These are phyloP conservation scores for Dacryopinax spathularia DNA, from an alignment of 768 basidiomycete species.

Conservation along the genomic window DNA sequence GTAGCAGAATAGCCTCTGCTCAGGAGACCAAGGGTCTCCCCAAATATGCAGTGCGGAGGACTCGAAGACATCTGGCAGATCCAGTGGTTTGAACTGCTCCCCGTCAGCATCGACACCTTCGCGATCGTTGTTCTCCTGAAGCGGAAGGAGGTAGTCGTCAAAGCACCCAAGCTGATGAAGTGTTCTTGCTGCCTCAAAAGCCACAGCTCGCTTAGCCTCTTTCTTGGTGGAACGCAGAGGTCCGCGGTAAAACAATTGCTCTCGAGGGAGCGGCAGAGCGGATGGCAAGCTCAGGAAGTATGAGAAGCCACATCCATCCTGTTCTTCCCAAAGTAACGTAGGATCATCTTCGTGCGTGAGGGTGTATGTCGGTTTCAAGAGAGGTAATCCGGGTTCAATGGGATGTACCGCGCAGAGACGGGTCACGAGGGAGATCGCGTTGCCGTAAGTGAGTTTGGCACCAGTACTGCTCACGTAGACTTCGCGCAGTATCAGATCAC, in stretches of 20 bases:
- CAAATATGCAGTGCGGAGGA: conserved; percentile 5
- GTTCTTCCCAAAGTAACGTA: background rate
- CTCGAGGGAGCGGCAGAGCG: conserved; percentile 43
- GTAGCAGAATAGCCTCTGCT: background rate
- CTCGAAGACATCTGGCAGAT: conserved; percentile 6
- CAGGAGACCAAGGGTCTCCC: background rate
- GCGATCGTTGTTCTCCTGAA: conserved; percentile 36
- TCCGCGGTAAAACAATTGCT: conserved; percentile 43
- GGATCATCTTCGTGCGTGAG: background rate
- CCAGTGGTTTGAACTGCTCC: conserved; percentile 15
- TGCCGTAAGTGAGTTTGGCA: conserved; percentile 67
- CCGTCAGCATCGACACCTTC: conserved; percentile 44
- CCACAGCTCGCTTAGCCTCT: conserved; percentile 70
- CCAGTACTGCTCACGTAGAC: conserved; percentile 58
- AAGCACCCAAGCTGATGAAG: conserved; percentile 61
- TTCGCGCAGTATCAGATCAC: conserved; percentile 33
- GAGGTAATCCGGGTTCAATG: conserved; percentile 33
- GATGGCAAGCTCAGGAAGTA: conserved; percentile 50
- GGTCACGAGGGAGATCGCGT: conserved; percentile 53
- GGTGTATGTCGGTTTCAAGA: background rate
- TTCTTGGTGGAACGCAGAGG: conserved; percentile 43
- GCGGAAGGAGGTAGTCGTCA: conserved; percentile 67
- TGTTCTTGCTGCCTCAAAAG: conserved; percentile 59
- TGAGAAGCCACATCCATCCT: conserved; percentile 25
- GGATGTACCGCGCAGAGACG: conserved; percentile 64